Conservation (phyloP, 768 basidiomycete genomes). For the Galerina sulciceps region DNA sequence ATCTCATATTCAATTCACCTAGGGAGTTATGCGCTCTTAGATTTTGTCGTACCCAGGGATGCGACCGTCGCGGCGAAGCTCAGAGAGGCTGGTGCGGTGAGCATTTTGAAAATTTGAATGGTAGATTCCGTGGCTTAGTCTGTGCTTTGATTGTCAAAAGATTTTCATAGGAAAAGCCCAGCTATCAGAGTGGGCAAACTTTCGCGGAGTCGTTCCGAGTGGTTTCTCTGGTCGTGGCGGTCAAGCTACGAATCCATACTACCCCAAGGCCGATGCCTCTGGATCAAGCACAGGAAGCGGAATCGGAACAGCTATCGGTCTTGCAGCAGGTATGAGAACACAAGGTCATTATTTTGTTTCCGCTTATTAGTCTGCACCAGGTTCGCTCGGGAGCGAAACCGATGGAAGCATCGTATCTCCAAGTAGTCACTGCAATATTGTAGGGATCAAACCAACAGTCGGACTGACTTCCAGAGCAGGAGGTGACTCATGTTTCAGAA, state of each 20-base stretch:
- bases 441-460: slow-evolving; percentile 63
- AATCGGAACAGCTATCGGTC: slow-evolving; percentile 54
- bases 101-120: not conserved
- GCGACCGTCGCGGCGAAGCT: slow-evolving; percentile 48
- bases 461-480: slow-evolving; percentile 64
- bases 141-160: not conserved
- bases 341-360: too few species aligned
- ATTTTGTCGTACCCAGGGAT: slow-evolving; percentile 47
- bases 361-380: not conserved
- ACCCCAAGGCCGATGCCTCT: slow-evolving; percentile 54
- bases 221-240: slow-evolving; percentile 66
- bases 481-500: slow-evolving; percentile 32
- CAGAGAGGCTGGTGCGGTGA: slow-evolving; percentile 43
- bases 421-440: slow-evolving; percentile 55
- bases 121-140: not conserved
- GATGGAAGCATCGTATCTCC: slow-evolving; percentile 61
- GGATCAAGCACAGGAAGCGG: slow-evolving; percentile 67
- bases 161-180: slow-evolving; percentile 53
- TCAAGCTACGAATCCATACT: slow-evolving; percentile 54
- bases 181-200: slow-evolving; percentile 57
- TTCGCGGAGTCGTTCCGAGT: slow-evolving; percentile 42
- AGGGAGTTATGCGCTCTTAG: slow-evolving; percentile 34
- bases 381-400: slow-evolving; percentile 50
- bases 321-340: slow-evolving; percentile 30
- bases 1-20: too few species aligned